Evolutionary conservation across 2,329 filamentous ascomycete species (phyloP), one percentile per base, ranked within the genome.

Genomic region (Coniochaeta sp.): DNA sequence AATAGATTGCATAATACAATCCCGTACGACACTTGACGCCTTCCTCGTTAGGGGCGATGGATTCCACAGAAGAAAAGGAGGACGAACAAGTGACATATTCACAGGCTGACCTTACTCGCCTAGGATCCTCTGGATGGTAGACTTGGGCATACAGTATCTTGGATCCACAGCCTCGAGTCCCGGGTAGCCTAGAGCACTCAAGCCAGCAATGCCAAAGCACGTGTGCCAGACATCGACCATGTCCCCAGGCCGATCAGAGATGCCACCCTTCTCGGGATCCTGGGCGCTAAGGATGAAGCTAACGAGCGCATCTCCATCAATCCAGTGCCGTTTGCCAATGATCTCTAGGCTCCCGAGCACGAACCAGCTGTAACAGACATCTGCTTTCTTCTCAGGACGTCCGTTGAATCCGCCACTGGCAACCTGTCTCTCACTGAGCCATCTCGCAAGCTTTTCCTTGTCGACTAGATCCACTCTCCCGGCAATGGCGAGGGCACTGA

Each of bases 351-450:
- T 96, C 70, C 90, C 93, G 70, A 93, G 78, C 52, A 98, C 95
- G 95, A 95, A 99, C 95, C 95, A 99, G 72, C 91, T 96, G 76
- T 99, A 99, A 77, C 95, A 99, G 16, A 96, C 93, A 72, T 99
- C 95, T 72, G 96, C 93, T 63, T 90, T 78, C 79, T 99, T 99
- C 76, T 98, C 95, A 0, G 95, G 95, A 56, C 95, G 84, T 2
- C 95, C 95, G 71, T 99, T 99, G 57, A 99, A 78, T 0, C 95
- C 95, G 32, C 95, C 95, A 55, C 88, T 88, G 10, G 90, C 84
- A 30, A 96, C 80, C 72, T 99, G 95, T 63, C 95, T 84, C 75
- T 99, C 95, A 73, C 92, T 96, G 59, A 99, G 80, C 95, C 95
- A 99, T 56, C 86, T 85, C 19, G 88, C 93, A 4, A 98, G 79